Evolutionary conservation across 768 basidiomycete genomes (phyloP).

Genomic region (Suillus cothurnatus): DNA sequence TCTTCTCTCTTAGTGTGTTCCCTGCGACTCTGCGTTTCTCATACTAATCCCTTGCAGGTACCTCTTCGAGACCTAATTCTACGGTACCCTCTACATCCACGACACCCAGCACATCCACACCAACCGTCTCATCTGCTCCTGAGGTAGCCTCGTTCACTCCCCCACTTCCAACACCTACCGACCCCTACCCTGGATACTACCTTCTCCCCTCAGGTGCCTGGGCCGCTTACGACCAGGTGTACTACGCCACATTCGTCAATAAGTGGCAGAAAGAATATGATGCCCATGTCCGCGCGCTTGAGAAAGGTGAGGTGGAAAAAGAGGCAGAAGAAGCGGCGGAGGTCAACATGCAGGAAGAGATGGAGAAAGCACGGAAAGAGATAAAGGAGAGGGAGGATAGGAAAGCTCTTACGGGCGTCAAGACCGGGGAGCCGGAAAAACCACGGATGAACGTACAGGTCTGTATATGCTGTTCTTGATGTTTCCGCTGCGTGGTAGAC

Average conservation of each 20-base stretch:
- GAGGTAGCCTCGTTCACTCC: slow-evolving; percentile 64
- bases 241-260: slow-evolving; percentile 67
- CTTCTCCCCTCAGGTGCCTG: slow-evolving; percentile 80
- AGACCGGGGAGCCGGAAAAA: slow-evolving; percentile 46
- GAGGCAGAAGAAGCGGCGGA: slow-evolving; percentile 48
- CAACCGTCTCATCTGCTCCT: slow-evolving; percentile 66
- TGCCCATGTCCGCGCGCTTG: slow-evolving; percentile 68
- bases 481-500: not conserved
- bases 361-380: slow-evolving; percentile 76
- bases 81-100: slow-evolving; percentile 12
- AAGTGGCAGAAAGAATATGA: slow-evolving; percentile 79
- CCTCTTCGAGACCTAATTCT: slow-evolving; percentile 21
- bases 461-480: slow-evolving; percentile 26
- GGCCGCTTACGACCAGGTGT: slow-evolving; percentile 70
- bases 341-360: slow-evolving; percentile 70
- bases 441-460: slow-evolving; percentile 88
- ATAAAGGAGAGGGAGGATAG: slow-evolving; percentile 74
- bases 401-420: slow-evolving; percentile 73
- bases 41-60: slow-evolving; percentile 10
- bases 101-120: slow-evolving; percentile 7
- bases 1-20: slow-evolving; percentile 66
- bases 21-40: not conserved
- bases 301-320: slow-evolving; percentile 66
- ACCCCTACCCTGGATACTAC: slow-evolving; percentile 88
- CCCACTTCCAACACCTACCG: slow-evolving; percentile 72